These are phyloP conservation scores for Malassezia nana DNA, from an alignment of 1,284 basidiomycete genomes.

Conservation along the genomic window DNA sequence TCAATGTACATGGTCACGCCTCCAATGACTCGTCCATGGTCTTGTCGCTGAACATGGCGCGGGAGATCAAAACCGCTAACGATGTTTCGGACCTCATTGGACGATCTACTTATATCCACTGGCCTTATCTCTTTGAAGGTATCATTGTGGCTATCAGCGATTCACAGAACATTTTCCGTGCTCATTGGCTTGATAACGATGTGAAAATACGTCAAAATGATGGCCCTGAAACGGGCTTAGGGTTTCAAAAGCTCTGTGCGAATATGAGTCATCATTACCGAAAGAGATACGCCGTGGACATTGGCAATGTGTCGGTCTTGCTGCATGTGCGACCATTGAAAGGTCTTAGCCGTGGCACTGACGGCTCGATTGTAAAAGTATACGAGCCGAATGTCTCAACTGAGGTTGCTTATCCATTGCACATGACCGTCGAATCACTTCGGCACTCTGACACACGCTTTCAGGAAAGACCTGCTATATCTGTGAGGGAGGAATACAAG, in stretches of 20 bases:
- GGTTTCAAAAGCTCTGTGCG: constrained; percentile 55
- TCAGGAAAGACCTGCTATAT: constrained; percentile 61
- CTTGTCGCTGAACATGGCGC: constrained; percentile 67
- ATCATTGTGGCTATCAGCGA: constrained; percentile 78
- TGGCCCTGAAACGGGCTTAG: neutral
- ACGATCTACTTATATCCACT: constrained; percentile 61
- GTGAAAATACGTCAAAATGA: neutral
- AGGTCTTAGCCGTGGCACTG: constrained; percentile 79
- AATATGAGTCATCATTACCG: constrained; percentile 60
- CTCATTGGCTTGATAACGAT: constrained; percentile 56
- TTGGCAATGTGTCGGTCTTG: constrained; percentile 57
- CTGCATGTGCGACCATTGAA: constrained; percentile 44
- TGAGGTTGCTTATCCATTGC: constrained; percentile 70
- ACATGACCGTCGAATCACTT: constrained; percentile 34
- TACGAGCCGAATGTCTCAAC: constrained; percentile 67
- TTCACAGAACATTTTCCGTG: constrained; percentile 57
- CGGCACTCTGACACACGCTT: constrained; percentile 36
- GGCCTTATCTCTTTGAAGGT: constrained; percentile 92
- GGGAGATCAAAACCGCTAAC: constrained; percentile 58
- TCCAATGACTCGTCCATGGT: constrained; percentile 86
- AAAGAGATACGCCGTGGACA: constrained; percentile 77
- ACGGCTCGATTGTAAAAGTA: constrained; percentile 84
- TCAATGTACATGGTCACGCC: constrained; percentile 86
- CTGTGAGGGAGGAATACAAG: constrained; percentile 79
- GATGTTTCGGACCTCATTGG: constrained; percentile 53